Base-by-base conservation (phyloP, 495 filamentous ascomycete genomes). In the Recurvomyces mirabilis region DNA sequence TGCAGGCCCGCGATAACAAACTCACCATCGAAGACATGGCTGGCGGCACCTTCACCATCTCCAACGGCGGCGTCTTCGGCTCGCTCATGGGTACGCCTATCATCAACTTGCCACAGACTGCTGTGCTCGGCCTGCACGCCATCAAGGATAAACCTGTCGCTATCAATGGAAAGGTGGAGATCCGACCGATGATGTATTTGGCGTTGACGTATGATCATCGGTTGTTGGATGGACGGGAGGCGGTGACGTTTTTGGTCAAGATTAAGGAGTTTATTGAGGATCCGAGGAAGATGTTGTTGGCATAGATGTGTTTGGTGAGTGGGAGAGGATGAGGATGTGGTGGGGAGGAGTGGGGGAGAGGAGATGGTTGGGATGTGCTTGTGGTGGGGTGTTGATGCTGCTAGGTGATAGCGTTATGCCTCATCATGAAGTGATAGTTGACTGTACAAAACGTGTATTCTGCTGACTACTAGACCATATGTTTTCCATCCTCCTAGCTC, bases 11-110 rank as follows among this genome's bases (percentile, higher is more conserved):
- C 38, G 87, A 98, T 53, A 82, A 82, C 63, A 98, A 96, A 68
- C 74, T 98, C 55, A 98, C 91, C 2, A 96, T 98, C 56, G 91
- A 98, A 66, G 91, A 98, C 60, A 96, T 98, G 93, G 91, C 93
- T 42, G 91, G 91, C 43, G 91, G 91, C 49, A 93, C 93, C 20
- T 98, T 96, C 68, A 98, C 91, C 35, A 98, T 98, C 68, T 93
- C 85, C 74, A 98, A 98, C 64, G 78, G 78, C 48, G 78, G 78
- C 53, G 78, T 82, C 37, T 82, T 82, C 55, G 80, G 81, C 23
- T 84, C 81, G 20, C 63, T 96, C 49, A 94, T 94, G 87, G 89
- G 89, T 21, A 98, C 91, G 0, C 91, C 91, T n/a, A 98, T 98
- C 60, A 96, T 98, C 69, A 98, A 98, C 65, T 69, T 94, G 19